Evolutionary conservation across 177 flowering plant genomes (phyloP).

Genomic region (Vitis hybrid): DNA sequence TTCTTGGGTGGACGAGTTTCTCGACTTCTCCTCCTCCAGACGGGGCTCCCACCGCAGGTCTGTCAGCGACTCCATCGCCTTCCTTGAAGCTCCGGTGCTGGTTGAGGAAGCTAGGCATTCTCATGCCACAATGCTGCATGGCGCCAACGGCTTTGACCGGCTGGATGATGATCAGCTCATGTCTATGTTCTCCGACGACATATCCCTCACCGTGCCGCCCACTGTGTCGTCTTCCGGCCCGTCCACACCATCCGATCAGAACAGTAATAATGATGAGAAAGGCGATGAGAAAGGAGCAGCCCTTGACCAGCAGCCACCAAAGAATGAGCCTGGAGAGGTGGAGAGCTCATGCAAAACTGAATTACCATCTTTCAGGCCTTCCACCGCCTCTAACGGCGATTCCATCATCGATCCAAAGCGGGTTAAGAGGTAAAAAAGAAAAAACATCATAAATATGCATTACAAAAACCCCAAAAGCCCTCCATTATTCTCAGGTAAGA

Average conservation of each 20-base stretch:
- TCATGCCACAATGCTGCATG: neutral
- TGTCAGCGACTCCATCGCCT: constrained; percentile 59
- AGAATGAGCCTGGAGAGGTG: constrained; percentile 49
- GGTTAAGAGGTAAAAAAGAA: constrained; percentile 58
- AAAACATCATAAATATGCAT: neutral
- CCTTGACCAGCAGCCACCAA: constrained; percentile 17
- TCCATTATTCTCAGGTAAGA: neutral
- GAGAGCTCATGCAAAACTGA: constrained; percentile 33
- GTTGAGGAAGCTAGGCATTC: constrained; percentile 18
- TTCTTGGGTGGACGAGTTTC: constrained; percentile 59
- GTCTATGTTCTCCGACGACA: constrained; percentile 56
- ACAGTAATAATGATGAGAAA: constrained; percentile 38
- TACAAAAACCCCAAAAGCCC: neutral
- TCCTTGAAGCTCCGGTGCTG: constrained; percentile 32
- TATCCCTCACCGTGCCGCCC: constrained; percentile 15
- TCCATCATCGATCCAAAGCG: constrained; percentile 52
- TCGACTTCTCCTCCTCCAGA: constrained; percentile 50
- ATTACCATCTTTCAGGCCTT: neutral
- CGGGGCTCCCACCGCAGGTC: constrained; percentile 51
- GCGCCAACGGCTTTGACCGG: constrained; percentile 31
- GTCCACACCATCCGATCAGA: constrained; percentile 58
- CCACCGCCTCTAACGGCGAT: constrained; percentile 22
- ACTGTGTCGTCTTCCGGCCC: constrained; percentile 36
- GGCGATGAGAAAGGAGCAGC: neutral
- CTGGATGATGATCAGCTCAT: constrained; percentile 62